Conservation (phyloP, 2,329 filamentous ascomycete species). For the Epicoccum sorghinum region DNA sequence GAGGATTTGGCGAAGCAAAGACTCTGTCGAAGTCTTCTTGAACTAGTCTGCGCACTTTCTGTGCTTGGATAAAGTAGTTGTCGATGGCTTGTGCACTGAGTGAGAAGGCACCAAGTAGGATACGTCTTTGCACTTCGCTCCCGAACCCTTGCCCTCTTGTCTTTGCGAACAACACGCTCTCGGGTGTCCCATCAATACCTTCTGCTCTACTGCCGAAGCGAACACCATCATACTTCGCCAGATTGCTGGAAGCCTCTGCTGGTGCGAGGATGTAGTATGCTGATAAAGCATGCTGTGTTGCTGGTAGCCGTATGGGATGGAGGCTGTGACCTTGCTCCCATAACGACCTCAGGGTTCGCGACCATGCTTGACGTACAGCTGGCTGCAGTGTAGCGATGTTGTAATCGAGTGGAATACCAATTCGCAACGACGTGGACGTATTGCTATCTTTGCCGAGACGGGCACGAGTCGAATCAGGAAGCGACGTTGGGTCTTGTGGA, state of each 20-base stretch:
- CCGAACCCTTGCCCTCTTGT: constrained; percentile 80
- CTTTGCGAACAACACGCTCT: constrained; percentile 67
- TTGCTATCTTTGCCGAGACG: constrained; percentile 31
- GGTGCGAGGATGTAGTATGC: constrained; percentile 96
- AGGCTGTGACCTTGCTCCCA: constrained; percentile 71
- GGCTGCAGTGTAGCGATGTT: constrained; percentile 82
- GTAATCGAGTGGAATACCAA: constrained; percentile 75
- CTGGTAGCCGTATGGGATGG: constrained; percentile 78
- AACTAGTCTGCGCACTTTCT: constrained; percentile 82
- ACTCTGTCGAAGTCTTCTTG: constrained; percentile 84
- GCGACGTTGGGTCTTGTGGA: constrained; percentile 74
- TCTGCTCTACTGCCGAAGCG: constrained; percentile 73
- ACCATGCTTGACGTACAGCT: constrained; percentile 73
- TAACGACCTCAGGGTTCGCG: constrained; percentile 64
- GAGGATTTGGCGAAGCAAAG: constrained; percentile 73
- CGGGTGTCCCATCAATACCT: constrained; percentile 62
- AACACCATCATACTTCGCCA: constrained; percentile 97
- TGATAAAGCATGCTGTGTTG: constrained; percentile 82
- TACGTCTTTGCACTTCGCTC: constrained; percentile 81
- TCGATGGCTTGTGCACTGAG: constrained; percentile 89
- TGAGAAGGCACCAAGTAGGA: constrained; percentile 87
- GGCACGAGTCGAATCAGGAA: constrained; percentile 63
- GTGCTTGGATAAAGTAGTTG: constrained; percentile 96
- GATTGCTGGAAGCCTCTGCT: constrained; percentile 92
- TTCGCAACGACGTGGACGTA: constrained; percentile 39